phyloP scores from a whole-genome alignment of 345 rosid species.

The Linum tenue region DNA sequence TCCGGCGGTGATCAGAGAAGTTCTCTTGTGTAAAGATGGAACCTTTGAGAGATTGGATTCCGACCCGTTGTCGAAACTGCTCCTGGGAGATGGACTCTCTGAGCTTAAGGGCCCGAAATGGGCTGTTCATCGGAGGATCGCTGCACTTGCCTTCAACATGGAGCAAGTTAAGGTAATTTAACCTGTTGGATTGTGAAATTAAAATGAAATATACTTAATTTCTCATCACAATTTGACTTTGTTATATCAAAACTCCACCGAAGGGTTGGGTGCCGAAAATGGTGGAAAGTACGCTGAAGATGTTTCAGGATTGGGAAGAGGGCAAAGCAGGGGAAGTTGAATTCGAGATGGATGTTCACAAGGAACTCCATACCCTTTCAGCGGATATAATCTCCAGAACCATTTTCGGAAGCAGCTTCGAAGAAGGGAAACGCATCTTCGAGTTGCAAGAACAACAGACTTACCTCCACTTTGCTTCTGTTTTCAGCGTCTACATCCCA shows the following conservation, averaged over 20 bases:
- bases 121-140: conserved; percentile 58
- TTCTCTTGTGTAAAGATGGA: conserved; percentile 32
- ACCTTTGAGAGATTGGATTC: conserved; percentile 28
- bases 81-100: conserved; percentile 61
- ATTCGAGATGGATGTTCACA: conserved; percentile 55
- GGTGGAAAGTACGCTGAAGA: conserved; percentile 33
- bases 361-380: conserved; percentile 50
- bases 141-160: conserved; percentile 50
- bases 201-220: too few species aligned
- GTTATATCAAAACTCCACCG: neutral
- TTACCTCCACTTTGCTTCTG: conserved; percentile 42
- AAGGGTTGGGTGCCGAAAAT: conserved; percentile 73
- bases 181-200: too few species aligned
- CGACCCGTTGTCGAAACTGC: conserved; percentile 51
- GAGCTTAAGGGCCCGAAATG: conserved; percentile 58
- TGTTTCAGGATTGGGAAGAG: conserved; percentile 64
- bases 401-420: conserved; percentile 74
- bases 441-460: conserved; percentile 59
- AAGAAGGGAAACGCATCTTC: conserved; percentile 67
- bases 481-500: conserved; percentile 58
- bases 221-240: neutral
- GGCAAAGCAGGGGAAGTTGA: conserved; percentile 42
- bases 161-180: conserved; percentile 61
- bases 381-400: conserved; percentile 73
- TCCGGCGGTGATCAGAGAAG: conserved; percentile 52